These are phyloP conservation scores for Tarenaya hassleriana DNA, from an alignment of 345 rosid species.

Conservation along the genomic window DNA sequence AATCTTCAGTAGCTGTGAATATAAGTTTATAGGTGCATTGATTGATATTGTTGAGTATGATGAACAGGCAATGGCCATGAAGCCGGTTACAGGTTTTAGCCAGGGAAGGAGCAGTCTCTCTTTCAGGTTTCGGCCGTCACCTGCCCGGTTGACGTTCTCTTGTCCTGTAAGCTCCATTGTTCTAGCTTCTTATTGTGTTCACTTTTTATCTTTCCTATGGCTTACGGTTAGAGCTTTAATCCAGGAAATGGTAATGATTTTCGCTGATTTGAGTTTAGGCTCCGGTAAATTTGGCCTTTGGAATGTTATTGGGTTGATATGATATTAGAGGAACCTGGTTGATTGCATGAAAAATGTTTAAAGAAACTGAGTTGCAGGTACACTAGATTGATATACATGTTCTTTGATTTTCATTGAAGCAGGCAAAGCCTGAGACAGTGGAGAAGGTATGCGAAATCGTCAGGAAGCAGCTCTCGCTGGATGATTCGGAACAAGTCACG, in stretches of 20 bases:
- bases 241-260: too few relatives aligned
- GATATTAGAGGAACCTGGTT: neutral
- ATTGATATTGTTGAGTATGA: constrained; percentile 3
- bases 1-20: neutral
- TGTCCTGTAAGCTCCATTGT: constrained; percentile 40
- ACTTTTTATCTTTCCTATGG: too few relatives aligned
- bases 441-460: constrained; percentile 49
- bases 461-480: constrained; percentile 47
- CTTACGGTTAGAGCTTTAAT: too few relatives aligned
- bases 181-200: neutral
- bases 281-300: neutral
- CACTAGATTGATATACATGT: neutral
- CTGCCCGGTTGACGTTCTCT: constrained; percentile 36
- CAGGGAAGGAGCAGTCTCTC: constrained; percentile 38
- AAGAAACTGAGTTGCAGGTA: neutral
- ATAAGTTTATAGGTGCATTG: neutral
- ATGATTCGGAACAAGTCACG: constrained; percentile 18
- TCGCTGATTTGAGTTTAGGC: neutral
- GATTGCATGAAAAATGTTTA: too few relatives aligned
- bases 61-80: constrained; percentile 28
- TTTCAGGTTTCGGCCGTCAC: constrained; percentile 21
- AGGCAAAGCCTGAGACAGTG: constrained; percentile 63
- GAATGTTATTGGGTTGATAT: neutral
- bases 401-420: constrained; percentile 1
- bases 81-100: constrained; percentile 23